phyloP scores from a whole-genome alignment of 2,329 filamentous ascomycete species.

The Penicillium crustosum region DNA sequence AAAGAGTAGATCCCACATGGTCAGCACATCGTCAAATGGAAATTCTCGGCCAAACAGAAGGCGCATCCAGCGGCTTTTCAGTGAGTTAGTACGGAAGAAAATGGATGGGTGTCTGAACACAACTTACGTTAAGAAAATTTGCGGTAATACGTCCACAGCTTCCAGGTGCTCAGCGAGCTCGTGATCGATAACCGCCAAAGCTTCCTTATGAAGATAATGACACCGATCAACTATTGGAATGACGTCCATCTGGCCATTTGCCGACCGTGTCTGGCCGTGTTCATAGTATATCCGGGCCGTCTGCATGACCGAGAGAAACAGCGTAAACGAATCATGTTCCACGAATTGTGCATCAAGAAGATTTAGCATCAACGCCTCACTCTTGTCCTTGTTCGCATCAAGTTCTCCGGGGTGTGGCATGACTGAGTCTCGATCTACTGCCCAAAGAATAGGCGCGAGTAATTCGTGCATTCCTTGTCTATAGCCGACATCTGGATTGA shows the following conservation, averaged over 20 bases:
- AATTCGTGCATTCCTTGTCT: conserved; percentile 99
- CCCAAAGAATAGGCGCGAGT: conserved; percentile 83
- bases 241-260: conserved; percentile 49
- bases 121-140: conserved; percentile 87
- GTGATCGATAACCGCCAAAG: conserved; percentile 76
- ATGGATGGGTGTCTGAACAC: not conserved
- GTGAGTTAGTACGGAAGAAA: conserved; percentile 11
- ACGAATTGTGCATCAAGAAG: conserved; percentile 71
- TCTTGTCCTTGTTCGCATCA: conserved; percentile 10
- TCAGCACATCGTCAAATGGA: conserved; percentile 77
- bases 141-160: conserved; percentile 84
- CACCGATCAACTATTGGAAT: conserved; percentile 83
- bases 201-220: conserved; percentile 79
- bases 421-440: conserved; percentile 78
- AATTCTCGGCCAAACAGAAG: conserved; percentile 93
- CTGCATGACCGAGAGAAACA: conserved; percentile 88
- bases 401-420: conserved; percentile 44
- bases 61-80: conserved; percentile 78
- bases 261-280: conserved; percentile 52
- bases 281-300: conserved; percentile 85
- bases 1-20: conserved; percentile 89
- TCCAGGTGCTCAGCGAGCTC: conserved; percentile 78
- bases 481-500: conserved; percentile 83
- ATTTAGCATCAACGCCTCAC: conserved; percentile 59
- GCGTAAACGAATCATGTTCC: conserved; percentile 85